A percentile compares a stretch with the other conserved stretches of the same genome.
Evolutionary conservation across 176 grass and related monocot genomes (phyloP).

Genomic region (Areca catechu): DNA sequence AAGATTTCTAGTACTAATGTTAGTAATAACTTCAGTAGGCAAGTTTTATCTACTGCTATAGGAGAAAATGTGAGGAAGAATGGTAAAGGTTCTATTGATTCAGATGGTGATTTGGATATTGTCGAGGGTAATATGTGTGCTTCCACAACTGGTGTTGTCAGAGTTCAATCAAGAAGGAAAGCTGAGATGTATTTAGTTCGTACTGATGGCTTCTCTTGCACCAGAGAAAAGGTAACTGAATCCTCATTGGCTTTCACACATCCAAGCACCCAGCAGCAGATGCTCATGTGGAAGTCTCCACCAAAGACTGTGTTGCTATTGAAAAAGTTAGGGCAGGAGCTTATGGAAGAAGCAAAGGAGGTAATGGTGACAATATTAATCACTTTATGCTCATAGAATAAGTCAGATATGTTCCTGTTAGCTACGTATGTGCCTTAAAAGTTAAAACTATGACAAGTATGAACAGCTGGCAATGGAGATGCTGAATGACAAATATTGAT

Average conservation of each 20-base stretch:
- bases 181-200: slow-evolving; percentile 98
- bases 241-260: slow-evolving; percentile 91
- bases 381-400: too few relatives aligned
- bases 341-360: slow-evolving; percentile 99
- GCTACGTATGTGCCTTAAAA: too few relatives aligned
- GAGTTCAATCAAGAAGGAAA: slow-evolving; percentile 91
- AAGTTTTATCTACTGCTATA: slow-evolving; percentile 24
- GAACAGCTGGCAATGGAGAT: too few relatives aligned
- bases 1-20: slow-evolving; percentile 23
- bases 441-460: too few relatives aligned
- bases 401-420: too few relatives aligned
- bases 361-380: slow-evolving; percentile 21
- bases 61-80: slow-evolving; percentile 33
- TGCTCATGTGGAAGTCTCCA: slow-evolving; percentile 99
- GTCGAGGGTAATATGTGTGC: slow-evolving; percentile 73
- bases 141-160: slow-evolving; percentile 73
- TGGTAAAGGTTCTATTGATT: slow-evolving; percentile 11
- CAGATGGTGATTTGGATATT: slow-evolving; percentile 28
- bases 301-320: slow-evolving; percentile 88
- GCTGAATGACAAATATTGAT: too few relatives aligned
- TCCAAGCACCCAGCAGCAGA: slow-evolving; percentile 93
- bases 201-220: slow-evolving; percentile 91
- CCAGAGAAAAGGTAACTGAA: slow-evolving; percentile 97
- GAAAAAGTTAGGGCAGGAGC: slow-evolving; percentile 88
- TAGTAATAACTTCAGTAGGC: slow-evolving; percentile 25